Percentiles rank a stretch among this genome's conserved stretches.
phyloP scores from a whole-genome alignment of 345 rosid species.

The Arabis alpina region DNA sequence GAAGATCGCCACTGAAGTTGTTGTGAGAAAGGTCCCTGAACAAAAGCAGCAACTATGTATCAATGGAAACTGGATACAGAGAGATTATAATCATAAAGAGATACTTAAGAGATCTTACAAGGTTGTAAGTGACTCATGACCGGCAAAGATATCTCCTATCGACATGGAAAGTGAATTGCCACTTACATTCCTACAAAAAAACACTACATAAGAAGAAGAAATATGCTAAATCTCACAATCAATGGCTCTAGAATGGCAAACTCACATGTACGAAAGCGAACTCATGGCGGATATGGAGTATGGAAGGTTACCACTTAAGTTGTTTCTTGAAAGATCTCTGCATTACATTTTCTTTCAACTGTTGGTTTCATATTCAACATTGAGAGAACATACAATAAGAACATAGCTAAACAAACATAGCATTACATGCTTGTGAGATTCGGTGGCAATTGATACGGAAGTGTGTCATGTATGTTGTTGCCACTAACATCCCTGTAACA shows the following conservation, averaged over 20 bases:
- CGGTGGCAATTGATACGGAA: slow-evolving; percentile 95
- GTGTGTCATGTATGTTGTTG: slow-evolving; percentile 77
- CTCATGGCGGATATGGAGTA: slow-evolving; percentile 80
- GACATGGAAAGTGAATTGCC: slow-evolving; percentile 72
- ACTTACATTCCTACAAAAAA: slow-evolving; percentile 61
- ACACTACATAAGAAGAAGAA: neutral
- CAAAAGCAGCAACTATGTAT: neutral
- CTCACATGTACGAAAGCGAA: slow-evolving; percentile 81
- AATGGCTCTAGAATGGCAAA: slow-evolving; percentile 36
- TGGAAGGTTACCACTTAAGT: slow-evolving; percentile 87
- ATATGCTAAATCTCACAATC: slow-evolving; percentile 10
- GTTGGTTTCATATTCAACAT: slow-evolving; percentile 19
- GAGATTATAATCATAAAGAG: neutral
- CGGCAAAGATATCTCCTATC: slow-evolving; percentile 70
- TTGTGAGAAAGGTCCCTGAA: slow-evolving; percentile 93
- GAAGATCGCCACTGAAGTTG: slow-evolving; percentile 91
- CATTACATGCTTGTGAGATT: slow-evolving; percentile 95
- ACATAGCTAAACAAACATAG: slow-evolving; percentile 21
- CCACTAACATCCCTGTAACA: slow-evolving; percentile 79
- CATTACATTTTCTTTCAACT: slow-evolving; percentile 33
- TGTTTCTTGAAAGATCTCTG: slow-evolving; percentile 92
- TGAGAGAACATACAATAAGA: neutral
- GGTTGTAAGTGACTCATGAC: slow-evolving; percentile 57
- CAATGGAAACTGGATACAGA: slow-evolving; percentile 5
- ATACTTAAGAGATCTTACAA: slow-evolving; percentile 60